Evolutionary conservation across 2,329 filamentous ascomycete species (phyloP).

Genomic region (Mycosphaerelloides madeirae): DNA sequence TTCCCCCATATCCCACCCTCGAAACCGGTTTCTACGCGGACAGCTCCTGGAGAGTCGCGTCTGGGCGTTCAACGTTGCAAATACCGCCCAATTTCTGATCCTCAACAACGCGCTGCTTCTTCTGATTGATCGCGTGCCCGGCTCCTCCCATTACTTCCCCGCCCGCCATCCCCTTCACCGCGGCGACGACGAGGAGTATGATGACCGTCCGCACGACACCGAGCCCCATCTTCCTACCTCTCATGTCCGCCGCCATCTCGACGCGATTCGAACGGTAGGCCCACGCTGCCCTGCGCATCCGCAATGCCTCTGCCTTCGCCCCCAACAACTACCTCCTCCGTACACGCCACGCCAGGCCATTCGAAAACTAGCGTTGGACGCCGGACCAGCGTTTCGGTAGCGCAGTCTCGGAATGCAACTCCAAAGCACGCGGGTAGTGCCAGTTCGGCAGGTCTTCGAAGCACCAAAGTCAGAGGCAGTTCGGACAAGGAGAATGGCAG

Average conservation of each 20-base stretch:
- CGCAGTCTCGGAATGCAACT: slow-evolving; percentile 16
- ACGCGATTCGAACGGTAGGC: background rate
- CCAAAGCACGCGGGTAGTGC: slow-evolving; percentile 14
- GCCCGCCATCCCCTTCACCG: too few species aligned
- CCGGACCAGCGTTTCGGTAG: slow-evolving; percentile 8
- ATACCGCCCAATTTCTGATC: too few species aligned
- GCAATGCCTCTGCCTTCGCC: slow-evolving; percentile 12
- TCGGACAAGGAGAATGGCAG: slow-evolving; percentile 25
- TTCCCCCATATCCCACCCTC: too few species aligned
- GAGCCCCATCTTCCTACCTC: background rate
- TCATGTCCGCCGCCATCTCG: background rate
- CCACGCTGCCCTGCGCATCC: background rate
- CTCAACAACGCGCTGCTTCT: too few species aligned
- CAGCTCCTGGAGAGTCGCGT: too few species aligned
- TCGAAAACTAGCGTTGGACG: slow-evolving; percentile 2
- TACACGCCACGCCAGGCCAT: background rate
- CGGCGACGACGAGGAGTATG: too few species aligned
- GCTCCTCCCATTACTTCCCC: too few species aligned
- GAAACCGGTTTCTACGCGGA: too few species aligned
- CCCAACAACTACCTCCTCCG: slow-evolving; percentile 4
- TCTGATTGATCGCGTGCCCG: too few species aligned
- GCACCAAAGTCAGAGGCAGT: slow-evolving; percentile 21
- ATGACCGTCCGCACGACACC: background rate
- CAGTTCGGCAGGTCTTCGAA: slow-evolving; percentile 14
- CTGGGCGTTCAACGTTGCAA: too few species aligned